A percentile compares a stretch with the other conserved stretches of the same genome.
Conservation (phyloP, 2,329 filamentous ascomycete genomes). For the Xylaria polymorpha region DNA sequence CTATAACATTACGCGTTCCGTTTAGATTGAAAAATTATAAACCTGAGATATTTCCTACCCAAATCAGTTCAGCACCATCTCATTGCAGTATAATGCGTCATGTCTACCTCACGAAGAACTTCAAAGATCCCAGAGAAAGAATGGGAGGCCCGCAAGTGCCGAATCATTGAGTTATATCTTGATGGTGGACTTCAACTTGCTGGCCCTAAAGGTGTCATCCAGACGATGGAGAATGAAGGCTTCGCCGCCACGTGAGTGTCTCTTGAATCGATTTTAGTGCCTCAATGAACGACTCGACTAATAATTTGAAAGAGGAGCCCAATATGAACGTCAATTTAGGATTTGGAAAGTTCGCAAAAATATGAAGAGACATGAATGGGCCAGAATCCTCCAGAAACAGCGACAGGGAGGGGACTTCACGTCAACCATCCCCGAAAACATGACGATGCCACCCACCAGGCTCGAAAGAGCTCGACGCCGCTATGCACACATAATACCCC, state of each 20-base stretch:
- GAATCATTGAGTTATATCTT: neutral
- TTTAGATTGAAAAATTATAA: neutral
- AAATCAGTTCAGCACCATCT: too few species aligned
- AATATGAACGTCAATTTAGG: conserved; percentile 5
- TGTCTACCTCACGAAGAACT: neutral
- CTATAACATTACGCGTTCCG: neutral
- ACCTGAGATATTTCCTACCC: neutral
- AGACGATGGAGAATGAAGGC: neutral
- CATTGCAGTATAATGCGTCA: neutral
- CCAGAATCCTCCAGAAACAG: neutral
- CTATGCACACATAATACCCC: neutral
- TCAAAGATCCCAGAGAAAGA: neutral
- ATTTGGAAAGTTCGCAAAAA: conserved; percentile 8
- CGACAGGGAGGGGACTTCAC: neutral
- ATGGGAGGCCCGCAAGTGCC: neutral
- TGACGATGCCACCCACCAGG: neutral
- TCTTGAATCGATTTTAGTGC: neutral
- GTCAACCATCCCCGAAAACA: neutral
- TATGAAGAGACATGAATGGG: neutral
- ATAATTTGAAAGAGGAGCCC: neutral
- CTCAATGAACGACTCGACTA: neutral
- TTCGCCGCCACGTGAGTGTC: conserved; percentile 3
- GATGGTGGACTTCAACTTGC: neutral
- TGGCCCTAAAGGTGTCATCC: neutral
- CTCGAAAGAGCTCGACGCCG: neutral